These are phyloP conservation scores for Trichoderma oligosporum DNA, from an alignment of 2,329 filamentous ascomycete genomes.

Conservation along the genomic window DNA sequence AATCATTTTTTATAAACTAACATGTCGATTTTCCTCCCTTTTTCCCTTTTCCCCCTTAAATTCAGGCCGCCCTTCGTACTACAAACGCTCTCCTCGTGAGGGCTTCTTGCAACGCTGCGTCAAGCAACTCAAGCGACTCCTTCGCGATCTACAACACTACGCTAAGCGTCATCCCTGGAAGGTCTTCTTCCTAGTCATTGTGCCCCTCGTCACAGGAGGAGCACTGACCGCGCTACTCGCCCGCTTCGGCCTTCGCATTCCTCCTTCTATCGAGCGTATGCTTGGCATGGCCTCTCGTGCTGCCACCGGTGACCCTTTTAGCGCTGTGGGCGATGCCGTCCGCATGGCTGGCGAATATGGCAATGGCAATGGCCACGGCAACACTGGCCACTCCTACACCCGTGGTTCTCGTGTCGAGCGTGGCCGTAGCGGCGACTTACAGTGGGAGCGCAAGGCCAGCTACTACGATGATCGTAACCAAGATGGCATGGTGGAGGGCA, in stretches of 20 bases:
- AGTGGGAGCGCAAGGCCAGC: conserved; percentile 38
- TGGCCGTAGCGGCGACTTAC: conserved; percentile 33
- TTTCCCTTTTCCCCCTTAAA: too few species aligned
- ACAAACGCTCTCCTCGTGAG: conserved; percentile 76
- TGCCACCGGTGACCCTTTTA: conserved; percentile 45
- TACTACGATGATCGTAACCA: conserved; percentile 25
- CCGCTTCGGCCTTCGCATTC: conserved; percentile 75
- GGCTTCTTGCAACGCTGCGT: conserved; percentile 73
- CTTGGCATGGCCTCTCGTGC: conserved; percentile 51
- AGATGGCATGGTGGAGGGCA: conserved; percentile 34
- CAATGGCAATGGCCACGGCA: conserved; percentile 20
- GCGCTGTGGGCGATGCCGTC: conserved; percentile 53
- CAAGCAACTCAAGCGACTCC: conserved; percentile 70
- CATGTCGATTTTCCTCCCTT: not conserved
- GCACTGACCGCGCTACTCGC: conserved; percentile 73
- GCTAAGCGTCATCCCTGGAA: conserved; percentile 80
- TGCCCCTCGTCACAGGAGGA: conserved; percentile 83
- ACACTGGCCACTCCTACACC: not conserved
- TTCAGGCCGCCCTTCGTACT: conserved; percentile 60
- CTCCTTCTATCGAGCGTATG: conserved; percentile 58
- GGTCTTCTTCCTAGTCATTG: conserved; percentile 79
- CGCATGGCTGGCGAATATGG: conserved; percentile 46
- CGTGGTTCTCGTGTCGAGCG: conserved; percentile 33
- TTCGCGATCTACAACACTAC: conserved; percentile 78
- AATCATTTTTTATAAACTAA: conserved; percentile 5